Evolutionary conservation across 2,329 filamentous ascomycete genomes (phyloP).

Genomic region (Xylariaceae sp.): DNA sequence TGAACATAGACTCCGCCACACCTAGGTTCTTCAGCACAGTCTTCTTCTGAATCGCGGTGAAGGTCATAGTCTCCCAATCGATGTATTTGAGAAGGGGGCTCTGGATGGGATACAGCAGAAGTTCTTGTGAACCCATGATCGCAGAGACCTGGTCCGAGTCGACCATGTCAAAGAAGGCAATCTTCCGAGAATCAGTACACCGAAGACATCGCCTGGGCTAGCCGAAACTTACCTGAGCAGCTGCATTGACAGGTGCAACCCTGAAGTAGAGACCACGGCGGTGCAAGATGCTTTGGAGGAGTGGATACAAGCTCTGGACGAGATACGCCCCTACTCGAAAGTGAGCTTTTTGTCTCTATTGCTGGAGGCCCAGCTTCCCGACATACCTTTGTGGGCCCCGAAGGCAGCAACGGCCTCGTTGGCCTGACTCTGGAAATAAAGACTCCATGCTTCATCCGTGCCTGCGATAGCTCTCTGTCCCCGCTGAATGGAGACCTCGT

Average conservation of each 20-base stretch:
- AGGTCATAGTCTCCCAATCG: slow-evolving; percentile 63
- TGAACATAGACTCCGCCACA: slow-evolving; percentile 65
- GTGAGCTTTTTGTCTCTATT: slow-evolving; percentile 11
- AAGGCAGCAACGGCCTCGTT: slow-evolving; percentile 81
- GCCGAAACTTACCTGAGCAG: slow-evolving; percentile 70
- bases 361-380: too few species aligned
- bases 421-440: slow-evolving; percentile 78
- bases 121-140: slow-evolving; percentile 77
- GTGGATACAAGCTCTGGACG: slow-evolving; percentile 67
- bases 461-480: slow-evolving; percentile 61
- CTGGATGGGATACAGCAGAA: slow-evolving; percentile 78
- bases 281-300: slow-evolving; percentile 69
- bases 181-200: slow-evolving; percentile 37
- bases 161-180: slow-evolving; percentile 70
- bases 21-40: slow-evolving; percentile 63
- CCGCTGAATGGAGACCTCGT: slow-evolving; percentile 61
- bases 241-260: slow-evolving; percentile 81
- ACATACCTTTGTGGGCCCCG: slow-evolving; percentile 65
- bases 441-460: slow-evolving; percentile 75
- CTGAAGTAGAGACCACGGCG: slow-evolving; percentile 67
- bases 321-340: slow-evolving; percentile 58
- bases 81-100: slow-evolving; percentile 64
- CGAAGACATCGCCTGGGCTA: too few species aligned
- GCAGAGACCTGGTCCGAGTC: slow-evolving; percentile 66
- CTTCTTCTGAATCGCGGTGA: slow-evolving; percentile 60